Evolutionary conservation across 2,329 filamentous ascomycete species (phyloP).

Genomic region (Colletotrichum coccodes): DNA sequence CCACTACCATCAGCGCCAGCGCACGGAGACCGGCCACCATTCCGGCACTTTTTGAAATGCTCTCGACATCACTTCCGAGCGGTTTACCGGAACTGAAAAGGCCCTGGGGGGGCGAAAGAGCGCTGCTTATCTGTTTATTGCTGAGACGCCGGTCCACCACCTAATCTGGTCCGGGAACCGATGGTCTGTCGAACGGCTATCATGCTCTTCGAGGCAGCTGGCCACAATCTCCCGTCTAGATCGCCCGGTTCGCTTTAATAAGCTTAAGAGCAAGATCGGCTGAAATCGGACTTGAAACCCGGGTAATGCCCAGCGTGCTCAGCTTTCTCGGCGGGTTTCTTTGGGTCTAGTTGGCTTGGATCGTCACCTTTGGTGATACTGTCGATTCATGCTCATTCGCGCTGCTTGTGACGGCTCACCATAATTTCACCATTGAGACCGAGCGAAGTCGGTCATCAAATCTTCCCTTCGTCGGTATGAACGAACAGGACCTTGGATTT

Average conservation of each 20-base stretch:
- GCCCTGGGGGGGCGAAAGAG: neutral
- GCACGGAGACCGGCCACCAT: neutral
- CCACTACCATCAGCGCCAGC: neutral
- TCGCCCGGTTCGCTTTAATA: neutral
- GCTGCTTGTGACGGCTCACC: neutral
- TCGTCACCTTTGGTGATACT: neutral
- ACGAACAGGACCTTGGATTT: too few species aligned
- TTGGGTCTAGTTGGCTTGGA: neutral
- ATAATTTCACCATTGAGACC: neutral
- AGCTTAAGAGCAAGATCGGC: neutral
- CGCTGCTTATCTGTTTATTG: neutral
- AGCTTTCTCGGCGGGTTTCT: neutral
- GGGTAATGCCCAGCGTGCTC: neutral
- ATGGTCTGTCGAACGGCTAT: neutral
- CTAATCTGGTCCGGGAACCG: neutral
- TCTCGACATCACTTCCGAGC: neutral
- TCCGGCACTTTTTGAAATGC: neutral
- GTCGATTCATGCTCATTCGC: neutral
- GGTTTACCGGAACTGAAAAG: neutral
- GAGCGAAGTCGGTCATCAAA: neutral
- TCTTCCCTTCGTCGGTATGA: too few species aligned
- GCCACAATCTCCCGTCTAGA: neutral
- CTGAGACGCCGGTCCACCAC: slow-evolving; percentile 12
- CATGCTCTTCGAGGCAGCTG: neutral
- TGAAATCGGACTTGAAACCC: too few species aligned